Base-by-base conservation (phyloP, 768 basidiomycete species). In the Boletellus ananiceps region DNA sequence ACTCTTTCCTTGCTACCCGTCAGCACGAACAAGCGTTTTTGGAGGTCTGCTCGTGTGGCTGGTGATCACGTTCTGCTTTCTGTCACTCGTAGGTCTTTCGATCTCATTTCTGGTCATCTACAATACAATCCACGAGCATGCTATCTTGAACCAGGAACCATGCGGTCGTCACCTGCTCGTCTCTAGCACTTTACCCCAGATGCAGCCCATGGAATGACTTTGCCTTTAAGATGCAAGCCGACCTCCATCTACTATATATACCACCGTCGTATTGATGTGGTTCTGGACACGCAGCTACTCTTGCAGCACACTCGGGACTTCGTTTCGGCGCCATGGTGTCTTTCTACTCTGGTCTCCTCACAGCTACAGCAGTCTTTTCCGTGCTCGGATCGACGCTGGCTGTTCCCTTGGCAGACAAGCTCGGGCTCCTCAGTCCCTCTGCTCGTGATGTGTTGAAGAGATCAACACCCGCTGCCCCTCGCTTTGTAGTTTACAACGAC, bases 401-500 rank as follows among this genome's bases (percentile, higher is more conserved):
- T 15, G 11, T 53, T 45, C 62, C 65, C 12, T 46, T 65, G 5
- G 47, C 46, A 9, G 40, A 66, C 33, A 64, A 50, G 34, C 55
- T 66, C 42, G 43, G 34, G 13, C 21, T 18, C 14, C 52, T 65
- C 40, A 65, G 55, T 46, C 52, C 55, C 7, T 43, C 60, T n/a
- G 62, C 63, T 44, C 62, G 56, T 37, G 55, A 57, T 29, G 15
- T 64, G 16, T 21, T 64, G 50, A 51, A 45, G 47, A 49, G 40
- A 29, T 52, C 54, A 2, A 50, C 43, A 1, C 71, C 75, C 0
- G 71, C 73, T 19, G 71, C 79, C 4, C 82, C 83, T 36, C 73
- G 76, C 57, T 84, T 71, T 29, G 57, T 73, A 8, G 59, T 67
- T 19, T 75, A 75, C 57, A 69, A 68, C 44, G 74, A 75, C 55